These are phyloP conservation scores for Geotrichum phurueaensis DNA, from an alignment of 1,139 yeast genomes.

Conservation along the genomic window DNA sequence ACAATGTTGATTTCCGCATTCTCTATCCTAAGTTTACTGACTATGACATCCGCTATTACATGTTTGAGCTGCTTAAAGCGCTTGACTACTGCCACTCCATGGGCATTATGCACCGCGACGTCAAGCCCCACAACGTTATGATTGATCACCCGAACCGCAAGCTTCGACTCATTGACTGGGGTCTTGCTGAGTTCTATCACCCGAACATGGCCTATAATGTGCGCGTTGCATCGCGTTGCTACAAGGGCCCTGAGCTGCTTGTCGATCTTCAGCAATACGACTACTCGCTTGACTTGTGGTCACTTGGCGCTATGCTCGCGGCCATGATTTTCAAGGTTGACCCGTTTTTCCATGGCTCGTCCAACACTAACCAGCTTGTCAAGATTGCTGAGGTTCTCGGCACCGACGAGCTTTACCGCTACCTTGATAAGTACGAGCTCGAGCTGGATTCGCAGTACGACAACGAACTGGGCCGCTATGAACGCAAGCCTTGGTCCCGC, in stretches of 20 bases:
- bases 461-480: conserved; percentile 65
- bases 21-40: conserved; percentile 86
- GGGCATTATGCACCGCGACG: conserved; percentile 99
- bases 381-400: conserved; percentile 93
- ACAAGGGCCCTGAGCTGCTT: conserved; percentile 93
- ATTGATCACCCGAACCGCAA: conserved; percentile 74
- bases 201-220: conserved; percentile 93
- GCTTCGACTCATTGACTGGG: conserved; percentile 94
- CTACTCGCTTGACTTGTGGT: conserved; percentile 94
- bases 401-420: conserved; percentile 70
- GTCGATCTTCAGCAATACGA: conserved; percentile 93
- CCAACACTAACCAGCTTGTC: conserved; percentile 92
- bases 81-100: conserved; percentile 91
- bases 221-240: conserved; percentile 95
- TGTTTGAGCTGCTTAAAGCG: conserved; percentile 82
- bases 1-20: conserved; percentile 85
- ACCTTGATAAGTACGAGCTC: conserved; percentile 70
- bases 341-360: conserved; percentile 95
- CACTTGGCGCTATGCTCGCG: conserved; percentile 96
- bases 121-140: conserved; percentile 97
- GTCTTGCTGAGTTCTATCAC: conserved; percentile 95
- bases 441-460: conserved; percentile 76
- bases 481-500: conserved; percentile 82
- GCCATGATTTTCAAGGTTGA: conserved; percentile 93
- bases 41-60: conserved; percentile 78